Conservation (phyloP, 345 rosid genomes). For the Gossypium bickii region DNA sequence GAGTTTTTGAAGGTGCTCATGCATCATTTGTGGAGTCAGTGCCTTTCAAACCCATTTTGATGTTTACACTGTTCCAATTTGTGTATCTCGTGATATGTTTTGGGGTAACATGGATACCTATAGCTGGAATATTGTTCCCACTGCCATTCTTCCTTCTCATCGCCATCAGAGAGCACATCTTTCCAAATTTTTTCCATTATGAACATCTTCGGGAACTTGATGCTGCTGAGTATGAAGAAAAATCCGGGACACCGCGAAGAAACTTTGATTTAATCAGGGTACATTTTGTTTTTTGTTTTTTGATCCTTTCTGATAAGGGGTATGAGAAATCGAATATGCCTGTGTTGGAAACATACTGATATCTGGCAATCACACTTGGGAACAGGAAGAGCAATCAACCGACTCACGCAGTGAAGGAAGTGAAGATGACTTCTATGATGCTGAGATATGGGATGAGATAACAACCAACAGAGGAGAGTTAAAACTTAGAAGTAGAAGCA, state of each 20-base stretch:
- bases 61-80: slow-evolving; percentile 65
- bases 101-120: slow-evolving; percentile 82
- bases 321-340: not conserved
- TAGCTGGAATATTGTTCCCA: slow-evolving; percentile 71
- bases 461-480: slow-evolving; percentile 76
- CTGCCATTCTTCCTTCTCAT: slow-evolving; percentile 71
- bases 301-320: too few relatives aligned
- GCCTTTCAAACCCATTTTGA: slow-evolving; percentile 54
- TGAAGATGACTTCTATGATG: slow-evolving; percentile 54
- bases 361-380: not conserved
- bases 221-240: slow-evolving; percentile 72
- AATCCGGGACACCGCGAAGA: slow-evolving; percentile 46
- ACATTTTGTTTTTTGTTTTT: not conserved
- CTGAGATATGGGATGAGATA: slow-evolving; percentile 75
- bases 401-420: slow-evolving; percentile 16
- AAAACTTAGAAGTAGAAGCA: slow-evolving; percentile 57
- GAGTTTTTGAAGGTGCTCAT: slow-evolving; percentile 65
- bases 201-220: slow-evolving; percentile 66
- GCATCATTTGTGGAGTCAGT: slow-evolving; percentile 72
- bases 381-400: slow-evolving; percentile 36
- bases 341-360: not conserved
- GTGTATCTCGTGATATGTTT: slow-evolving; percentile 55
- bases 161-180: slow-evolving; percentile 52
- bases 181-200: slow-evolving; percentile 59
- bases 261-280: slow-evolving; percentile 34